Conservation (phyloP, 2,329 filamentous ascomycete genomes). For the Fusarium domesticum region DNA sequence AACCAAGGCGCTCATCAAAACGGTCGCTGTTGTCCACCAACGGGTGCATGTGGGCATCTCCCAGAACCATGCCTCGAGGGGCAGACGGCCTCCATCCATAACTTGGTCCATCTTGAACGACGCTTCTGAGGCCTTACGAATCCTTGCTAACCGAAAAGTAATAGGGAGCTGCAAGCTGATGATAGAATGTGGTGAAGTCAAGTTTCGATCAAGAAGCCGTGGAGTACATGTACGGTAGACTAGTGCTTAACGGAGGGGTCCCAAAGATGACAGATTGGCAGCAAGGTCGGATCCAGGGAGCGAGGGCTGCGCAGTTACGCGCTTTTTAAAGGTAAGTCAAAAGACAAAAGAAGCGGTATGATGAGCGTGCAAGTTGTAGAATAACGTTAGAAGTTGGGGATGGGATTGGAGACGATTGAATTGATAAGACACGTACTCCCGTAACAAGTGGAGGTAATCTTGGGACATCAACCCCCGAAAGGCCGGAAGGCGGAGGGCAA, state of each 20-base stretch:
- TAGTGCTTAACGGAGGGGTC: neutral
- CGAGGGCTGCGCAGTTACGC: neutral
- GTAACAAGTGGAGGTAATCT: neutral
- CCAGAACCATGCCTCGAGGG: conserved; percentile 96
- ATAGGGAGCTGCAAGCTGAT: conserved; percentile 1
- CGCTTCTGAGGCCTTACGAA: neutral
- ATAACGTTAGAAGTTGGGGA: neutral
- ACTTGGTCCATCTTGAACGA: conserved; percentile 51
- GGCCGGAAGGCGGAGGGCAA: neutral
- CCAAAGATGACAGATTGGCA: neutral
- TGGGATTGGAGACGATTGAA: neutral
- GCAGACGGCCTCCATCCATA: conserved; percentile 63
- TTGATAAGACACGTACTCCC: neutral
- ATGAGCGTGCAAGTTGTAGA: neutral
- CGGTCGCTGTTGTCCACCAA: conserved; percentile 94
- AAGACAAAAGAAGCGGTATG: neutral
- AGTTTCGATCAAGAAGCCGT: neutral
- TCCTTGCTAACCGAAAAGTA: conserved; percentile 1
- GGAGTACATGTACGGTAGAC: neutral
- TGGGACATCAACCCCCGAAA: neutral
- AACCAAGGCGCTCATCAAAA: conserved; percentile 82
- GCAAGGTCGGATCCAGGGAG: neutral
- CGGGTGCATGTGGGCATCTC: conserved; percentile 96
- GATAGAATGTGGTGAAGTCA: conserved; percentile 1
- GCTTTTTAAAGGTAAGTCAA: neutral